Percentiles rank a stretch among this genome's conserved stretches.
phyloP scores from a whole-genome alignment of 768 basidiomycete species.

The Cubamyces sp. region DNA sequence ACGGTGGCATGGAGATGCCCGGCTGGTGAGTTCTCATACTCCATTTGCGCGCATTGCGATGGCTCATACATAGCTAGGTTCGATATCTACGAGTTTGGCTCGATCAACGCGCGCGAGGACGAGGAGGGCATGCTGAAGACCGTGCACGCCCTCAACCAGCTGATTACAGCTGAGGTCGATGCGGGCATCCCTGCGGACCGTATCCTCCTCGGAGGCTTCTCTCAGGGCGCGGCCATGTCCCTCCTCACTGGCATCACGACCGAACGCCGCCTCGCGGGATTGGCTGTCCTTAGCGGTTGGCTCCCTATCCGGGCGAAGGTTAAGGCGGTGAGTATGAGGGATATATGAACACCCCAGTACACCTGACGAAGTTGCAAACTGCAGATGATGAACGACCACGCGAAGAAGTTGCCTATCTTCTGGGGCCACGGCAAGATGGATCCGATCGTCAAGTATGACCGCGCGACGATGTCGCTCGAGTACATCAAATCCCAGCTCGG shows the following conservation, averaged over 20 bases:
- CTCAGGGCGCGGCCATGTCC: conserved; percentile 81
- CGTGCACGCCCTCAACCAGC: conserved; percentile 58
- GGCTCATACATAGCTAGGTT: conserved; percentile 58
- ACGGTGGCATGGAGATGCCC: conserved; percentile 75
- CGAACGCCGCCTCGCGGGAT: conserved; percentile 69
- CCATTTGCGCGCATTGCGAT: not conserved
- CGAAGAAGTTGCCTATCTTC: conserved; percentile 71
- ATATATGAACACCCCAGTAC: not conserved
- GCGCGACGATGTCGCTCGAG: conserved; percentile 58
- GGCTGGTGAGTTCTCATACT: conserved; percentile 55
- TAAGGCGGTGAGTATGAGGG: conserved; percentile 52
- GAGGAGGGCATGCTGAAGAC: conserved; percentile 75
- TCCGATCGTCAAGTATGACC: conserved; percentile 64
- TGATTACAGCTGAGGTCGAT: conserved; percentile 78
- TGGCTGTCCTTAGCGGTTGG: conserved; percentile 80
- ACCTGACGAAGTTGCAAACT: not conserved
- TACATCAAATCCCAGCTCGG: conserved; percentile 59
- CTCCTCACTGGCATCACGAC: conserved; percentile 74
- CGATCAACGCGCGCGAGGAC: conserved; percentile 58
- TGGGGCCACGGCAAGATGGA: conserved; percentile 86
- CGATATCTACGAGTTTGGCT: conserved; percentile 60
- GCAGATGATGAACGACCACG: conserved; percentile 65
- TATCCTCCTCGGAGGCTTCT: conserved; percentile 88
- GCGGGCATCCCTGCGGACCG: conserved; percentile 67
- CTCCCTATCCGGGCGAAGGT: conserved; percentile 69